Conservation (phyloP, 176 grass and related monocot genomes). For the Leersia perrieri region DNA sequence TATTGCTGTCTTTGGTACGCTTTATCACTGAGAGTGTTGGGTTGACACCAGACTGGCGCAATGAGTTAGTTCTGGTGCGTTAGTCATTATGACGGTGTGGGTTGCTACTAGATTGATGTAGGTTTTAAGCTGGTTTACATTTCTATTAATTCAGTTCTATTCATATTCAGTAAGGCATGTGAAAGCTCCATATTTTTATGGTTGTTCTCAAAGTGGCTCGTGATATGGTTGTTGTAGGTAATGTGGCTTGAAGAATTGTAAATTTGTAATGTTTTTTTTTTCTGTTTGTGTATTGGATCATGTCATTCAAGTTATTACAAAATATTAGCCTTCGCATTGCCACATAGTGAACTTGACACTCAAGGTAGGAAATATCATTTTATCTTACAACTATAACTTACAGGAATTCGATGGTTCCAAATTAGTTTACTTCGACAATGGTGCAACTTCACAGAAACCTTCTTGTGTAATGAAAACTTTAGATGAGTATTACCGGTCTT, state of each 20-base stretch:
- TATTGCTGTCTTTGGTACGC: neutral
- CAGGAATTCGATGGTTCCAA: slow-evolving; percentile 70
- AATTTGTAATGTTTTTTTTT: neutral
- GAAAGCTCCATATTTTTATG: neutral
- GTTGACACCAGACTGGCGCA: neutral
- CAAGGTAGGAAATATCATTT: neutral
- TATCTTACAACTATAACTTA: slow-evolving; percentile 15
- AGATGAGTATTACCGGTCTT: slow-evolving; percentile 68
- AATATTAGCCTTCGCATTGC: neutral
- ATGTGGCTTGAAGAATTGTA: neutral
- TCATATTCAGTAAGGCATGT: neutral
- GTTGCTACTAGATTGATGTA: neutral
- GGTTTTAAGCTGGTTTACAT: neutral
- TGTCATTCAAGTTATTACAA: neutral
- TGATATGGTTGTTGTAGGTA: neutral
- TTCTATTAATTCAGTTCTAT: neutral
- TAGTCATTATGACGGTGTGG: neutral
- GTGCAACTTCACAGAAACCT: slow-evolving; percentile 89
- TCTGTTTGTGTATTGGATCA: neutral
- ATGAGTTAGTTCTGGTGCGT: neutral
- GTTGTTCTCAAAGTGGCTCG: neutral
- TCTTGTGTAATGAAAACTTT: slow-evolving; percentile 61
- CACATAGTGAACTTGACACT: neutral
- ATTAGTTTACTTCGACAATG: slow-evolving; percentile 91
- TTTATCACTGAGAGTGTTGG: neutral